Conservation (phyloP, 257 asterid genomes). For the Fraxinus excelsior region DNA sequence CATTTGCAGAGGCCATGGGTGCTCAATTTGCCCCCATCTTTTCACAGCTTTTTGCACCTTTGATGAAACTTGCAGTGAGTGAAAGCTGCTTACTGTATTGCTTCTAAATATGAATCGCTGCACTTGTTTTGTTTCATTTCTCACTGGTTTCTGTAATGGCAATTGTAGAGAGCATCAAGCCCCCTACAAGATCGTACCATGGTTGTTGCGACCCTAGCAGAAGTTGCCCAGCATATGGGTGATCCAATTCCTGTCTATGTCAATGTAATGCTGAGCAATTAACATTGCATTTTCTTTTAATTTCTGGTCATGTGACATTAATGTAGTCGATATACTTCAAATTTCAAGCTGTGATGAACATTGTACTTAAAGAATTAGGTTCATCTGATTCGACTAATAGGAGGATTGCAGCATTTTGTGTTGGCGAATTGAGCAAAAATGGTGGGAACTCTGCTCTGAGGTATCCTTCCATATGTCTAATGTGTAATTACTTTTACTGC, state of each 20-base stretch:
- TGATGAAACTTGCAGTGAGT: slow-evolving; percentile 91
- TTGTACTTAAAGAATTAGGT: slow-evolving; percentile 88
- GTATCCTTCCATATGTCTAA: slow-evolving; percentile 56
- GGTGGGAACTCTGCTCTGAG: slow-evolving; percentile 77
- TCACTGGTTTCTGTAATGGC: slow-evolving; percentile 18
- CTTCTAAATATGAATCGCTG: neutral
- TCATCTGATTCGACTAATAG: slow-evolving; percentile 82
- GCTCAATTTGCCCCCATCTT: slow-evolving; percentile 83
- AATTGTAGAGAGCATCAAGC: slow-evolving; percentile 79
- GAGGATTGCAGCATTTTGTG: slow-evolving; percentile 98
- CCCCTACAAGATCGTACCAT: slow-evolving; percentile 92
- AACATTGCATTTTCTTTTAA: neutral
- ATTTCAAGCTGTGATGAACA: slow-evolving; percentile 80
- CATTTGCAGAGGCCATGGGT: slow-evolving; percentile 92
- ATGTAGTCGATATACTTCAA: slow-evolving; percentile 21
- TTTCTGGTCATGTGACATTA: slow-evolving; percentile 20
- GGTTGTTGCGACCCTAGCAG: slow-evolving; percentile 99
- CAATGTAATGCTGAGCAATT: slow-evolving; percentile 53
- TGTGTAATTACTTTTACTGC: slow-evolving; percentile 6
- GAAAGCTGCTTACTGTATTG: slow-evolving; percentile 22
- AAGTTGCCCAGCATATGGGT: slow-evolving; percentile 99
- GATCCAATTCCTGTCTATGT: slow-evolving; percentile 86
- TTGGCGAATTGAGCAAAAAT: slow-evolving; percentile 94
- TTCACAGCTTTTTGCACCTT: slow-evolving; percentile 72
- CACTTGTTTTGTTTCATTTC: slow-evolving; percentile 13